Percentiles rank a stretch among this genome's conserved stretches.
Conservation (phyloP, 2,329 filamentous ascomycete genomes). For the Sclerotinia trifoliorum region DNA sequence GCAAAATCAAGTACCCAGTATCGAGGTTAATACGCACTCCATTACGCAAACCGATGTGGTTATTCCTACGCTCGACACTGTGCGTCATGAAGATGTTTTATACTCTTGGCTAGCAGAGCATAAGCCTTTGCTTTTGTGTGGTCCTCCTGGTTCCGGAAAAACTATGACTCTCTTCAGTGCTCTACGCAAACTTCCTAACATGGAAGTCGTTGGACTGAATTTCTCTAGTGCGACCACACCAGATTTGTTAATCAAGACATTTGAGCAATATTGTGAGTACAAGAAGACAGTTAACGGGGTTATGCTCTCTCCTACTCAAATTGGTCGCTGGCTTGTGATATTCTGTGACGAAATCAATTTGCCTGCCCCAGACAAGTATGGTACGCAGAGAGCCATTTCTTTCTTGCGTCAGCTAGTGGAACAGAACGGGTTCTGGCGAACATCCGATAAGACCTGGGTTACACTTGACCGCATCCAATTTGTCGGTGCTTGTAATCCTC, state of each 20-base stretch:
- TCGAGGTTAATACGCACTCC: slow-evolving; percentile 98
- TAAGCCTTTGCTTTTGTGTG: slow-evolving; percentile 93
- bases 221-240: slow-evolving; percentile 98
- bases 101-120: slow-evolving; percentile 99
- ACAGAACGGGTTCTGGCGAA: slow-evolving; percentile 98
- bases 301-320: slow-evolving; percentile 91
- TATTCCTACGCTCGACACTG: slow-evolving; percentile 94
- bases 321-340: slow-evolving; percentile 94
- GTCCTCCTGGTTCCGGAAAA: slow-evolving; percentile 97
- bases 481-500: slow-evolving; percentile 96
- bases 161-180: slow-evolving; percentile 99
- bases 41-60: slow-evolving; percentile 98
- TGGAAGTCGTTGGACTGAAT: slow-evolving; percentile 98
- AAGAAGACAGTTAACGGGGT: slow-evolving; percentile 97
- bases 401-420: slow-evolving; percentile 97
- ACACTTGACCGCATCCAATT: slow-evolving; percentile 98
- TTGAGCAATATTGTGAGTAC: slow-evolving; percentile 99
- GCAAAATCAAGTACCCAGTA: slow-evolving; percentile 89
- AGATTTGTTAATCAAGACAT: slow-evolving; percentile 96
- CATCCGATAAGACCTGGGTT: slow-evolving; percentile 96
- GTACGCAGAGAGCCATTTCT: slow-evolving; percentile 93
- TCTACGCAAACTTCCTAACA: slow-evolving; percentile 92
- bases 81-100: slow-evolving; percentile 96
- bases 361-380: slow-evolving; percentile 95
- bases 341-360: slow-evolving; percentile 99